phyloP scores from a whole-genome alignment of 495 filamentous ascomycete species.

The Symbiotaphrina buchneri region DNA sequence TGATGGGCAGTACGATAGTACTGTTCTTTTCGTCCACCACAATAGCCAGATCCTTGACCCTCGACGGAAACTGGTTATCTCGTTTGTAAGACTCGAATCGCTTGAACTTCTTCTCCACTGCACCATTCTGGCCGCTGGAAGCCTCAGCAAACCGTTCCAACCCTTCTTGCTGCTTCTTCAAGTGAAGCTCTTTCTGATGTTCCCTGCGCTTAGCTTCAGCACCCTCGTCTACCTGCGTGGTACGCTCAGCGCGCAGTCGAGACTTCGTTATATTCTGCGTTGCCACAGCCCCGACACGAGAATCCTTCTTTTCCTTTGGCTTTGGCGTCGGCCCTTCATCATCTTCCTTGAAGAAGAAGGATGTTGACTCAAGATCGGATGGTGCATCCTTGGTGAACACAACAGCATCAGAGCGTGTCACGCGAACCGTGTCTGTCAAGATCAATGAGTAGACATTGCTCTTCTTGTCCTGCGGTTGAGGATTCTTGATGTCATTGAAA shows the following conservation, averaged over 20 bases:
- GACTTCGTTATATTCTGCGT: constrained; percentile 86
- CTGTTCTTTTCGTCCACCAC: constrained; percentile 77
- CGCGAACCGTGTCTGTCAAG: constrained; percentile 81
- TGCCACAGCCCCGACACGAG: constrained; percentile 60
- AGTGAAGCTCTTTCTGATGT: constrained; percentile 78
- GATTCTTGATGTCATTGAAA: constrained; percentile 69
- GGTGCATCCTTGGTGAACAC: constrained; percentile 88
- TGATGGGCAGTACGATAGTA: constrained; percentile 83
- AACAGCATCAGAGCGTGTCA: constrained; percentile 48
- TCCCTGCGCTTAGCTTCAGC: constrained; percentile 70
- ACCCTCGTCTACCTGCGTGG: constrained; percentile 67
- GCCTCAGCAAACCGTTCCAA: constrained; percentile 58
- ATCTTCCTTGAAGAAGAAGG: constrained; percentile 78
- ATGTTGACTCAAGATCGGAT: constrained; percentile 71
- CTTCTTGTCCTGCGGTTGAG: constrained; percentile 61
- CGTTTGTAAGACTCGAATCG: constrained; percentile 98
- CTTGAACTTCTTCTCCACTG: constrained; percentile 88
- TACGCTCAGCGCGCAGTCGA: constrained; percentile 75
- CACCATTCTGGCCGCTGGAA: constrained; percentile 70
- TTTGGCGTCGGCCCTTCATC: constrained; percentile 32
- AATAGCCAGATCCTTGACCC: constrained; percentile 65
- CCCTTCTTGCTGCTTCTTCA: constrained; percentile 76
- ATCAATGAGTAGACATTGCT: constrained; percentile 73
- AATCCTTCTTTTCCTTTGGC: constrained; percentile 66
- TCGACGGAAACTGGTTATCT: constrained; percentile 76